phyloP scores from a whole-genome alignment of 2,329 filamentous ascomycete species.

The Ophiostoma ips region DNA sequence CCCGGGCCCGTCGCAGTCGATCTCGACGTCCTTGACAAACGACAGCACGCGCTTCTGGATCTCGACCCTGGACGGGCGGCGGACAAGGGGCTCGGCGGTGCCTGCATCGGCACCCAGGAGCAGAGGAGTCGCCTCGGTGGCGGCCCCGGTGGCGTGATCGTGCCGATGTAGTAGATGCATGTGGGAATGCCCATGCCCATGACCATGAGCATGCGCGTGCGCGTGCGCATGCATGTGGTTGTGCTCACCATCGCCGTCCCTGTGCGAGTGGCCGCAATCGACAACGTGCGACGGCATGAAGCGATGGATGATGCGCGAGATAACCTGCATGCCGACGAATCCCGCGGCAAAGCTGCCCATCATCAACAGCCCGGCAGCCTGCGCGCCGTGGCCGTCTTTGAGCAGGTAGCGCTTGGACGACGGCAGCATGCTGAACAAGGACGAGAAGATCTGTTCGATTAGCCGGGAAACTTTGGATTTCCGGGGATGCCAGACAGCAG shows the following conservation, averaged over 20 bases:
- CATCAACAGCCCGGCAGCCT: constrained; percentile 52
- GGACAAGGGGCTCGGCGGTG: neutral
- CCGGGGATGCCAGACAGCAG: too few relatives aligned
- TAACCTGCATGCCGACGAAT: constrained; percentile 59
- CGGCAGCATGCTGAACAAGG: constrained; percentile 85
- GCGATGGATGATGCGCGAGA: constrained; percentile 59
- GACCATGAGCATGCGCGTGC: neutral
- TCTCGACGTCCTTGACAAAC: constrained; percentile 51
- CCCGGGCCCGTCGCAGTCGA: constrained; percentile 45
- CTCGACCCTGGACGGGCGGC: constrained; percentile 39
- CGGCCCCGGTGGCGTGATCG: neutral
- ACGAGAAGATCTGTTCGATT: constrained; percentile 62
- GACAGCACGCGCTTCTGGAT: constrained; percentile 45
- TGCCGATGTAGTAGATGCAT: too few relatives aligned
- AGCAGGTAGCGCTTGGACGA: constrained; percentile 67
- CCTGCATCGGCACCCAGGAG: neutral
- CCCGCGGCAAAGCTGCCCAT: constrained; percentile 57
- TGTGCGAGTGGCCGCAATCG: constrained; percentile 64
- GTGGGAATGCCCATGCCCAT: too few relatives aligned
- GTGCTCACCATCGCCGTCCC: constrained; percentile 25
- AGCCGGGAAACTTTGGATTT: neutral
- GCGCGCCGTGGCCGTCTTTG: constrained; percentile 51
- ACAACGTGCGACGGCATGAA: constrained; percentile 68
- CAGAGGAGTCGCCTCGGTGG: neutral
- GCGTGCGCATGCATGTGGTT: neutral